Evolutionary conservation across 805 yeast species (phyloP).

Genomic region (Candida takata): DNA sequence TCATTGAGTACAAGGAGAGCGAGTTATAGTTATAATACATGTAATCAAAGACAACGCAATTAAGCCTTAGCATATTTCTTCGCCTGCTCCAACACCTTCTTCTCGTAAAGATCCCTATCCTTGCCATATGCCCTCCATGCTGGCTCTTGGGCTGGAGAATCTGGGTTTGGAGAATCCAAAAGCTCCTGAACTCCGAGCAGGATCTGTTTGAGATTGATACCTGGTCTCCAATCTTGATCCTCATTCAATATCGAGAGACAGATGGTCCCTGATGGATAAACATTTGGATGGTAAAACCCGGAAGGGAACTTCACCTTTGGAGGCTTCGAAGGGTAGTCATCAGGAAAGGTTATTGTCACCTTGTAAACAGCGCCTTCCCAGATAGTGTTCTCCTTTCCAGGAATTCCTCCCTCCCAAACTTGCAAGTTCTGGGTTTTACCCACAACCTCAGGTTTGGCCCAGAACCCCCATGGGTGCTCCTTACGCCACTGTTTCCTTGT

Average conservation of each 20-base stretch:
- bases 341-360: slow-evolving; percentile 72
- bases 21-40: background rate
- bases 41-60: too few species aligned
- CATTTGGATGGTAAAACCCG: slow-evolving; percentile 93
- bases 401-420: slow-evolving; percentile 92
- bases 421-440: slow-evolving; percentile 80
- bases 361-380: slow-evolving; percentile 94
- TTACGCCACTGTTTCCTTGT: slow-evolving; percentile 92
- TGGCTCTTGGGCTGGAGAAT: slow-evolving; percentile 95
- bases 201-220: slow-evolving; percentile 84
- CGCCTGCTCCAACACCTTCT: slow-evolving; percentile 77
- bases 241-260: slow-evolving; percentile 91
- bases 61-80: slow-evolving; percentile 45
- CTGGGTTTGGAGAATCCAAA: slow-evolving; percentile 83
- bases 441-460: slow-evolving; percentile 80
- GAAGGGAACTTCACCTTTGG: slow-evolving; percentile 89
- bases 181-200: slow-evolving; percentile 89
- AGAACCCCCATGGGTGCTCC: slow-evolving; percentile 97
- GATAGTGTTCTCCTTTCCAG: slow-evolving; percentile 79
- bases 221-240: slow-evolving; percentile 97
- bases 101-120: slow-evolving; percentile 63
- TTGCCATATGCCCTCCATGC: slow-evolving; percentile 84
- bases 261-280: slow-evolving; percentile 95
- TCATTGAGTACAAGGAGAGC: slow-evolving; percentile 60
- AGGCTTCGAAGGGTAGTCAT: slow-evolving; percentile 94